Base-by-base conservation (phyloP, 768 basidiomycete species). In the Boletus fagicola region DNA sequence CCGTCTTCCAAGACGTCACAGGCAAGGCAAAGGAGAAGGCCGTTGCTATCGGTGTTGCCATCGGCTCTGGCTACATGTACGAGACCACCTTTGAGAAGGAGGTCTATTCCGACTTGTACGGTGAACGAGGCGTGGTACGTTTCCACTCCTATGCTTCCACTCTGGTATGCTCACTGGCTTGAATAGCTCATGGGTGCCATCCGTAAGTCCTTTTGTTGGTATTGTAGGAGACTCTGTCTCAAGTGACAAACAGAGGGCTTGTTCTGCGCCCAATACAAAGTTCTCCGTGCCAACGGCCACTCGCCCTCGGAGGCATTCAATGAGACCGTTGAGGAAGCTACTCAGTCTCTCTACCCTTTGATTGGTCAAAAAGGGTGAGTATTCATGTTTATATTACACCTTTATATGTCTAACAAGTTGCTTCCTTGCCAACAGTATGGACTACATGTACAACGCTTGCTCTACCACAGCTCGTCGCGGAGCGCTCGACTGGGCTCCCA, bases 321-420 rank as follows among this genome's bases (percentile, higher is more conserved):
- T 76, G 97, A 99, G 82, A 98, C 97, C 58, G 97, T 98, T 60
- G 97, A 98, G 77, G 97, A 98, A 79, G 97, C 97, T n/a, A 98
- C 96, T 43, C 95, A 99, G 72, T 96, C 94, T 39, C 86, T 99
- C 62, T 98, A 92, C 81, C 97, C 97, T 58, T 76, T 99, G 74
- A 94, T 99, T 68, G 97, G 96, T 64, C 83, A 88, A 69, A 90
- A 97, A 73, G 94, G 94, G 88, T 91, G 73, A 54, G 85, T 70
- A 8, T 53, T 35, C 7, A 16, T 36, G 20, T 26, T 1, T 28
- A 5, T 18, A 20, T 36, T 18, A 11, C 12, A 44, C 18, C 44
- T 50, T 18, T 31, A 56, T 26, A 8, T 51, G 24, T 40, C 33
- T 52, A 38, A 6, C 49, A 10, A 33, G n/a, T 45, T 7, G 33